These are phyloP conservation scores for Sarcomyxa edulis DNA, from an alignment of 768 basidiomycete genomes.

Conservation along the genomic window DNA sequence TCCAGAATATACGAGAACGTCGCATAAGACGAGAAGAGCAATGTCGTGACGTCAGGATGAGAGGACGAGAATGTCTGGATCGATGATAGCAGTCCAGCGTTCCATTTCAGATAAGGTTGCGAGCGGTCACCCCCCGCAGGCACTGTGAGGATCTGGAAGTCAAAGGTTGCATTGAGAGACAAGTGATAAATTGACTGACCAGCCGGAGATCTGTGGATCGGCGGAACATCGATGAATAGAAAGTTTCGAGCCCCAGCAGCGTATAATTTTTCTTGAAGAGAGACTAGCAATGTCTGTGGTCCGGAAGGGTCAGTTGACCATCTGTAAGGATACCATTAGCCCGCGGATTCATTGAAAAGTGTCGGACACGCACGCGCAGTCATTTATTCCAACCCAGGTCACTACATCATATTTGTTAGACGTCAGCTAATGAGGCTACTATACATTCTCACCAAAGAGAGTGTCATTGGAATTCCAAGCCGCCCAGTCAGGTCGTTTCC, in stretches of 20 bases:
- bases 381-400: constrained; percentile 67
- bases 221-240: constrained; percentile 55
- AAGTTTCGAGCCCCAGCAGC: constrained; percentile 47
- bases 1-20: constrained; percentile 44
- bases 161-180: background rate
- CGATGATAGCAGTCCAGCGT: constrained; percentile 27
- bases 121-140: background rate
- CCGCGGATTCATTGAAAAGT: background rate
- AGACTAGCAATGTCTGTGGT: constrained; percentile 31
- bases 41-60: constrained; percentile 39
- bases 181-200: constrained; percentile 16
- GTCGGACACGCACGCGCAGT: constrained; percentile 40
- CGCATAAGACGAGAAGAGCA: constrained; percentile 45
- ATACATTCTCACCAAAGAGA: constrained; percentile 42
- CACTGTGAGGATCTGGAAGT: background rate
- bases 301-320: constrained; percentile 13
- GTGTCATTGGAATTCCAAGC: constrained; percentile 37
- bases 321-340: constrained; percentile 6
- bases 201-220: constrained; percentile 45
- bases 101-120: constrained; percentile 33
- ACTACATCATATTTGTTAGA: constrained; percentile 29
- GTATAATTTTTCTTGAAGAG: constrained; percentile 43
- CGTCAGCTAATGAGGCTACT: background rate
- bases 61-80: constrained; percentile 28
- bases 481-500: constrained; percentile 28